Conservation (phyloP, 1,139 yeast genomes). For the Yueomyces sp. region DNA sequence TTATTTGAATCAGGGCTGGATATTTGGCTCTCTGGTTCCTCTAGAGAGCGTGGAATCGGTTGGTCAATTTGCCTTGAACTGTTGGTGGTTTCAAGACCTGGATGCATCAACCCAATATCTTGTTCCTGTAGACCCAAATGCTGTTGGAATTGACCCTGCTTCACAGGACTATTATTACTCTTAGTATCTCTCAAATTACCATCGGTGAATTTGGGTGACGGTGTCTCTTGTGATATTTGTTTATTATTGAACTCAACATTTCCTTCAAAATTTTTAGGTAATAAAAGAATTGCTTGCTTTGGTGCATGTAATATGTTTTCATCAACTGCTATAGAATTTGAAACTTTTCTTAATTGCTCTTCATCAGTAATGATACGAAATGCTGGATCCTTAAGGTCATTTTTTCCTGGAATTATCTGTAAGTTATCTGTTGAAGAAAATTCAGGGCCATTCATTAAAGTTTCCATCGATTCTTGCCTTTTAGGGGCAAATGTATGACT, state of each 20-base stretch:
- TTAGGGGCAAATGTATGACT: neutral
- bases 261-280: constrained; percentile 17
- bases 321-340: constrained; percentile 4
- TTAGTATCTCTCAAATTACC: neutral
- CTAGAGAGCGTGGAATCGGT: neutral
- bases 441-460: neutral
- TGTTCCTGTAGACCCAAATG: constrained; percentile 7
- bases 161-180: neutral
- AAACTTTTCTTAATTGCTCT: constrained; percentile 13
- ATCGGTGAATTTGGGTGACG: neutral
- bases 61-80: neutral
- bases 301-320: constrained; percentile 10
- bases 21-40: too few relatives aligned
- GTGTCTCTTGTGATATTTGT: neutral
- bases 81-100: constrained; percentile 2
- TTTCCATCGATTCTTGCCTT: neutral
- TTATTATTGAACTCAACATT: constrained; percentile 5
- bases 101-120: constrained; percentile 11
- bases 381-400: constrained; percentile 3
- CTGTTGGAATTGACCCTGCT: neutral
- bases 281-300: constrained; percentile 17
- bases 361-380: constrained; percentile 13
- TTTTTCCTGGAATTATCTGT: neutral
- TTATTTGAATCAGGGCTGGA: neutral
- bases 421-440: neutral